Evolutionary conservation across 169 alveolate genomes (phyloP).

Genomic region (Cardiosporidium cionae): DNA sequence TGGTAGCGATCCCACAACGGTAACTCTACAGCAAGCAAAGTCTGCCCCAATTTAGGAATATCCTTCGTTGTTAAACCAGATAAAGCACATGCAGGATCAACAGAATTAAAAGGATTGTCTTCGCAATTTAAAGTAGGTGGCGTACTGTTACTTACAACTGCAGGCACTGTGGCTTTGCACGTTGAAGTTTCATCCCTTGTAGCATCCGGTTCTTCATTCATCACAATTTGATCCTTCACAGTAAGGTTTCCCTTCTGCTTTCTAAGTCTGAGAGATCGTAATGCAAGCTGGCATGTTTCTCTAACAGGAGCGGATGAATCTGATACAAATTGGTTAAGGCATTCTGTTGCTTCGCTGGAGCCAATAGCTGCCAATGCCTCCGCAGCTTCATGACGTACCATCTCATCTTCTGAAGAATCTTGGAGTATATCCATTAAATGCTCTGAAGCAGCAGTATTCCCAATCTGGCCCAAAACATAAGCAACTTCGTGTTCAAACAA

Average conservation of each 20-base stretch:
- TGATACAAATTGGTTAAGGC: conserved; percentile 6
- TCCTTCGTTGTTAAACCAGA: neutral
- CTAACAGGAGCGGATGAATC: conserved; percentile 30
- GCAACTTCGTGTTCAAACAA: conserved; percentile 39
- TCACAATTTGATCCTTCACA: neutral
- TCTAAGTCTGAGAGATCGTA: conserved; percentile 28
- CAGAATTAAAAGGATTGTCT: conserved; percentile 16
- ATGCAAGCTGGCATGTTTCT: conserved; percentile 41
- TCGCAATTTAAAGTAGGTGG: neutral
- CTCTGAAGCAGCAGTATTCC: conserved; percentile 14
- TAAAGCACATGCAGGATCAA: conserved; percentile 31
- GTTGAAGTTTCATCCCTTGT: neutral
- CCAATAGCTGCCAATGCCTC: conserved; percentile 61
- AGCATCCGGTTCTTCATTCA: neutral
- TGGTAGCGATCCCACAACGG: conserved; percentile 19
- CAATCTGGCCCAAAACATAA: conserved; percentile 52
- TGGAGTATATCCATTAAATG: neutral
- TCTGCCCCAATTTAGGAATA: conserved; percentile 7
- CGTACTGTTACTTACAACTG: neutral
- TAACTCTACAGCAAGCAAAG: neutral
- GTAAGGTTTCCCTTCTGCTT: no score
- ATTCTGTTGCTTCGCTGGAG: neutral
- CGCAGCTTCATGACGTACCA: conserved; percentile 59
- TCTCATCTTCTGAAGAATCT: conserved; percentile 32
- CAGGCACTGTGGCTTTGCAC: neutral